Evolutionary conservation across 371 early-diverging fungal species (phyloP).

Genomic region (Mucor sp.): DNA sequence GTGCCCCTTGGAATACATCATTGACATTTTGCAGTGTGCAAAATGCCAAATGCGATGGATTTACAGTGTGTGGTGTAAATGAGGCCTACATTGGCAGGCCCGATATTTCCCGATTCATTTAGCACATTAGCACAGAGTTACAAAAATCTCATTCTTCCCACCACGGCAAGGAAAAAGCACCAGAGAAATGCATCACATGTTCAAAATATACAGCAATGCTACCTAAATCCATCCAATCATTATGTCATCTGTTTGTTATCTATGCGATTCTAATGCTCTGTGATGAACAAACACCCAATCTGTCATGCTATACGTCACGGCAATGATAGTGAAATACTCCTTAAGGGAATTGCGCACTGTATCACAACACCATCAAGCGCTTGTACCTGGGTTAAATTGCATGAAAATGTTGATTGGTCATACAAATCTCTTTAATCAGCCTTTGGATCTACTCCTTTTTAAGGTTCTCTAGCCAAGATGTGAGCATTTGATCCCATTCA

Average conservation of each 20-base stretch:
- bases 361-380: not conserved
- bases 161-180: not conserved
- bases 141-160: not conserved
- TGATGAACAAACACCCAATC: not conserved
- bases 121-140: not conserved
- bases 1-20: not conserved
- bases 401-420: not conserved
- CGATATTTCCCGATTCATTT: conserved; percentile 1
- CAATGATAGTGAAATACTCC: not conserved
- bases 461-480: not conserved
- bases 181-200: not conserved
- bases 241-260: not conserved
- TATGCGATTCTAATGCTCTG: not conserved
- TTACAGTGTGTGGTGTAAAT: conserved; percentile 1
- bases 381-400: not conserved
- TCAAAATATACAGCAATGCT: not conserved
- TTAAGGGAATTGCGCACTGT: not conserved
- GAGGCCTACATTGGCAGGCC: not conserved
- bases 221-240: not conserved
- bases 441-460: not conserved
- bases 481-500: not conserved
- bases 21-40: not conserved
- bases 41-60: not conserved
- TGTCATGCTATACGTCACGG: not conserved
- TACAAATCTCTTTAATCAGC: not conserved